Evolutionary conservation across 2,329 filamentous ascomycete genomes (phyloP).

Genomic region (Stagonosporopsis cucurbitacearum): DNA sequence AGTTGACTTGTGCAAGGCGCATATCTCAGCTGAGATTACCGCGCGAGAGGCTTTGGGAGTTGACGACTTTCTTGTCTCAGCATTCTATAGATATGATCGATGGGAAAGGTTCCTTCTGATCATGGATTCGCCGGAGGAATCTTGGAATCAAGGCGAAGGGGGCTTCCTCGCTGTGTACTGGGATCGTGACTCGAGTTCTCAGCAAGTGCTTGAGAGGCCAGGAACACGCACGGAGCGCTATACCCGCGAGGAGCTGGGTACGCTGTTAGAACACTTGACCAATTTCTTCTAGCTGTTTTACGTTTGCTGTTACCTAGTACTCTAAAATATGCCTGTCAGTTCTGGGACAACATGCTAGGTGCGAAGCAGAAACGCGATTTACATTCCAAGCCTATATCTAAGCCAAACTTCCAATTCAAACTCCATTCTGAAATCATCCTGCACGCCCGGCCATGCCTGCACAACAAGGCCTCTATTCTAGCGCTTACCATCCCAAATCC

Average conservation of each 20-base stretch:
- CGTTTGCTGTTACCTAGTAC: neutral
- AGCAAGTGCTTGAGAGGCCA: neutral
- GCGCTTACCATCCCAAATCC: neutral
- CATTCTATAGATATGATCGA: slow-evolving; percentile 2
- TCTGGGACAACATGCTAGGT: neutral
- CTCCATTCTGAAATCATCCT: neutral
- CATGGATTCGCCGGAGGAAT: slow-evolving; percentile 13
- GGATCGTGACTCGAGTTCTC: slow-evolving; percentile 4
- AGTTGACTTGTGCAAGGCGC: slow-evolving; percentile 16
- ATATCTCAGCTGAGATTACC: slow-evolving; percentile 18
- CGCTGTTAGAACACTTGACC: slow-evolving; percentile 9
- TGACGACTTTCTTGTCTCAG: slow-evolving; percentile 10
- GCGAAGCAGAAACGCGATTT: neutral
- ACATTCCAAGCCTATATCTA: neutral
- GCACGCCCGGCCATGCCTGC: neutral
- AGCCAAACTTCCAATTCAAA: neutral
- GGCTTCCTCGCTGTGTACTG: slow-evolving; percentile 23
- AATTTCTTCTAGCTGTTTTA: slow-evolving; percentile 11
- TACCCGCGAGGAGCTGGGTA: slow-evolving; percentile 14
- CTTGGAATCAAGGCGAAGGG: slow-evolving; percentile 16
- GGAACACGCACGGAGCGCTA: slow-evolving; percentile 8
- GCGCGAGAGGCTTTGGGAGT: slow-evolving; percentile 6
- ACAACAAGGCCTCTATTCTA: neutral
- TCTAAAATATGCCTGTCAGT: neutral
- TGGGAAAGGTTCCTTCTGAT: slow-evolving; percentile 17